Conservation (phyloP, 108 stramenopile species). For the Chaetoceros tenuissimus region DNA sequence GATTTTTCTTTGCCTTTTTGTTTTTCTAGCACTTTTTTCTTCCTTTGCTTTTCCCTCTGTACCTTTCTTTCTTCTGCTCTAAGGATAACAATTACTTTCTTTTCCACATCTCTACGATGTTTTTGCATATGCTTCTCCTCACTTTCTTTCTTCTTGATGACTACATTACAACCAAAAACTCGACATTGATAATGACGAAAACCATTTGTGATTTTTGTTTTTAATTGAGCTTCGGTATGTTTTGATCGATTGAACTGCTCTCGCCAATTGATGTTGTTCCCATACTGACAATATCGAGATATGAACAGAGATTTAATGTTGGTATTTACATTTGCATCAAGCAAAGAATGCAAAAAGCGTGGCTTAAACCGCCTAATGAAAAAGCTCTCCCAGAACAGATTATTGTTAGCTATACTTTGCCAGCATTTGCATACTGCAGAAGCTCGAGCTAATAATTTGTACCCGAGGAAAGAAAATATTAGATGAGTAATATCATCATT, state of each 20-base stretch:
- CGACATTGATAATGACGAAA: not conserved
- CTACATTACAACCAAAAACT: not conserved
- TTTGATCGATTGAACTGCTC: not conserved
- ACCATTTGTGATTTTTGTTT: not conserved
- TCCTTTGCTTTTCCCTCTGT: too few relatives aligned
- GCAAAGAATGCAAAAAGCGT: not conserved
- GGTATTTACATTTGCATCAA: not conserved
- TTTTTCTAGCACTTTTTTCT: too few relatives aligned
- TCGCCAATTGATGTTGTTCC: not conserved
- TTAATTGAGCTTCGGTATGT: not conserved
- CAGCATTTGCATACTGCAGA: not conserved
- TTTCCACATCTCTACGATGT: not conserved
- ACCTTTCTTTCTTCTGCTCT: not conserved
- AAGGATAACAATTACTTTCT: not conserved
- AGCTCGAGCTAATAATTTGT: not conserved
- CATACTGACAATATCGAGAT: not conserved
- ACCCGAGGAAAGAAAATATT: not conserved
- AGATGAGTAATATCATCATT: not conserved
- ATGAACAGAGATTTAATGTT: not conserved
- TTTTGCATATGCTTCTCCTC: not conserved
- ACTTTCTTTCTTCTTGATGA: not conserved
- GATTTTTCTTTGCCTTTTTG: too few relatives aligned
- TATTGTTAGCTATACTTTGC: not conserved
- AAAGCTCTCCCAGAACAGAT: not conserved
- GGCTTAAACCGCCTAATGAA: not conserved